A percentile compares a stretch with the other conserved stretches of the same genome.
Evolutionary conservation across 768 basidiomycete species (phyloP).

Genomic region (Punctularia strigosozonata): DNA sequence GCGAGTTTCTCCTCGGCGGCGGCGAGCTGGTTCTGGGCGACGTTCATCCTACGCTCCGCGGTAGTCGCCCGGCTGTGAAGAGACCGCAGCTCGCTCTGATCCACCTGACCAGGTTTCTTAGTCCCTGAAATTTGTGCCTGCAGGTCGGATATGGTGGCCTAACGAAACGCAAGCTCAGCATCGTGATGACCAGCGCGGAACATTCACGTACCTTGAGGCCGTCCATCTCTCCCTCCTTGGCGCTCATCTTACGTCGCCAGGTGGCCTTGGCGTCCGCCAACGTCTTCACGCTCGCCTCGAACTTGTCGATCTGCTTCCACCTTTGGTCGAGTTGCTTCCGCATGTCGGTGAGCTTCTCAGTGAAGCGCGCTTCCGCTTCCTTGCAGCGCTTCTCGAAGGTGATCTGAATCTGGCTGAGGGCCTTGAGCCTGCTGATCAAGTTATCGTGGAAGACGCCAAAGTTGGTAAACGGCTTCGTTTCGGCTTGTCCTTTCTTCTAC

Average conservation of each 20-base stretch:
- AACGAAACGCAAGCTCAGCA: constrained; percentile 3
- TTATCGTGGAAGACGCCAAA: constrained; percentile 93
- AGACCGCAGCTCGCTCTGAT: constrained; percentile 60
- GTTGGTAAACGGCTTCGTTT: constrained; percentile 90
- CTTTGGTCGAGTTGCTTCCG: constrained; percentile 79
- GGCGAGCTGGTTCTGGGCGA: constrained; percentile 74
- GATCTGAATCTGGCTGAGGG: constrained; percentile 70
- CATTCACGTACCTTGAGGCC: constrained; percentile 54
- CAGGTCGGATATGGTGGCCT: constrained; percentile 70
- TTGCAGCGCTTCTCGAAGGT: constrained; percentile 82
- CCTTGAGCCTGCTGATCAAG: constrained; percentile 76
- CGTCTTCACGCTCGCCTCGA: constrained; percentile 75
- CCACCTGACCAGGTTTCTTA: constrained; percentile 46
- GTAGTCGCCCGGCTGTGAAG: constrained; percentile 65
- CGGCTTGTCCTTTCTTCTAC: constrained; percentile 59
- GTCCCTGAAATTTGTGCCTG: constrained; percentile 52
- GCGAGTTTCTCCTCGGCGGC: constrained; percentile 80
- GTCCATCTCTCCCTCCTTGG: constrained; percentile 86
- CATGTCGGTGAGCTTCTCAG: constrained; percentile 67
- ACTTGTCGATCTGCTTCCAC: constrained; percentile 89
- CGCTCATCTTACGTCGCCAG: constrained; percentile 74
- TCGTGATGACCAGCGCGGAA: neutral
- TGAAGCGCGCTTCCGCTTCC: constrained; percentile 61
- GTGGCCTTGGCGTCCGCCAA: constrained; percentile 69
- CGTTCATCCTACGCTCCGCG: constrained; percentile 80